These are phyloP conservation scores for Chaetomiaceae sp. DNA, from an alignment of 2,329 filamentous ascomycete species.

Conservation along the genomic window DNA sequence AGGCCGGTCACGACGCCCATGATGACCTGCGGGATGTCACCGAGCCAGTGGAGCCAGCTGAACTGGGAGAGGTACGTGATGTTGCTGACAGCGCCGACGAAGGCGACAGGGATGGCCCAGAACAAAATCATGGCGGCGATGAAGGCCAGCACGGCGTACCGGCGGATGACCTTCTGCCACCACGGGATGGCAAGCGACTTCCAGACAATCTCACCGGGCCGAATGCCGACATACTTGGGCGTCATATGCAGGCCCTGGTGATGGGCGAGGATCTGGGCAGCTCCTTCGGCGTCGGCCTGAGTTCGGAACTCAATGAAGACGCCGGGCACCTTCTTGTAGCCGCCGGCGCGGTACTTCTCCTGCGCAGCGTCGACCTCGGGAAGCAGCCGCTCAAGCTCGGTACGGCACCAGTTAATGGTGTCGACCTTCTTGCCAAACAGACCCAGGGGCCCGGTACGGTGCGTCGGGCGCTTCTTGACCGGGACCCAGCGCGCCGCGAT, in stretches of 20 bases:
- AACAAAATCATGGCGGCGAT: constrained; percentile 77
- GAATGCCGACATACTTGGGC: constrained; percentile 76
- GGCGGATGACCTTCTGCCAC: constrained; percentile 76
- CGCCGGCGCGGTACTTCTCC: constrained; percentile 57
- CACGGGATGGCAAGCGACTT: constrained; percentile 73
- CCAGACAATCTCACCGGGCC: constrained; percentile 83
- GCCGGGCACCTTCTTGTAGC: constrained; percentile 61
- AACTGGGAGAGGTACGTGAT: constrained; percentile 62
- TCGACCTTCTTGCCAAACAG: constrained; percentile 84
- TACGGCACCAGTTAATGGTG: constrained; percentile 83
- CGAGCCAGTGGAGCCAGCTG: constrained; percentile 65
- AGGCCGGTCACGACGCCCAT: constrained; percentile 80
- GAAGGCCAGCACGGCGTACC: constrained; percentile 62
- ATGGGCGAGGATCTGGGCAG: constrained; percentile 80
- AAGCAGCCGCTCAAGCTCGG: constrained; percentile 68
- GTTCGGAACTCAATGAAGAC: constrained; percentile 87
- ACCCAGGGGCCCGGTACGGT: constrained; percentile 61
- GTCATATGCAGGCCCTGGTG: constrained; percentile 83
- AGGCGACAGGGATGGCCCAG: constrained; percentile 69
- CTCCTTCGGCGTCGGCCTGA: constrained; percentile 77
- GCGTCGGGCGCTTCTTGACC: constrained; percentile 67
- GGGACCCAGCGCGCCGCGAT: constrained; percentile 70
- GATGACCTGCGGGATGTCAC: constrained; percentile 62
- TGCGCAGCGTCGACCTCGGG: constrained; percentile 66
- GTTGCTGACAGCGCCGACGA: constrained; percentile 83